Evolutionary conservation across 2,329 filamentous ascomycete genomes (phyloP).

Genomic region (Hymenoscyphus salicellus): DNA sequence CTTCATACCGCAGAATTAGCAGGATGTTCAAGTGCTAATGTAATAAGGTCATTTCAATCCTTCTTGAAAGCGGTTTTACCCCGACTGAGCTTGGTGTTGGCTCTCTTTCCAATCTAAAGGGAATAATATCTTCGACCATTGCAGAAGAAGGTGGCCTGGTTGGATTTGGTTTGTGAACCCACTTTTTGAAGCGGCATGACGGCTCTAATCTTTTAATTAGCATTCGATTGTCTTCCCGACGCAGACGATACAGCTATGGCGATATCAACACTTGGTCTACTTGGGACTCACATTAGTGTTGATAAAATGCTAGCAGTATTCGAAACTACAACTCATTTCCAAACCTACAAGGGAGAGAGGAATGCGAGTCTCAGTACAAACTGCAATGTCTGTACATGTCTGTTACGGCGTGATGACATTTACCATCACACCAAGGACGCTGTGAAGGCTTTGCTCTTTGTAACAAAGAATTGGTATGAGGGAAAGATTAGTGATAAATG

Average conservation of each 20-base stretch:
- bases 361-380: constrained; percentile 9
- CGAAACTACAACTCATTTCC: not conserved
- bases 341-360: constrained; percentile 4
- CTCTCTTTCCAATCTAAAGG: not conserved
- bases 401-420: not conserved
- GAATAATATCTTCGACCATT: not conserved
- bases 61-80: not conserved
- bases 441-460: no score
- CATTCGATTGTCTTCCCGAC: not conserved
- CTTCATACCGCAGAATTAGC: no score
- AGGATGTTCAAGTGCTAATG: not conserved
- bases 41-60: not conserved
- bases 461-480: not conserved
- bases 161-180: not conserved
- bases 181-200: not conserved
- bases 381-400: constrained; percentile 10
- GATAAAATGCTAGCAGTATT: constrained; percentile 2
- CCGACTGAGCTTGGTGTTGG: not conserved
- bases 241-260: constrained; percentile 9
- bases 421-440: no score
- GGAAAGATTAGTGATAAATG: not conserved
- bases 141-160: not conserved
- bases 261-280: not conserved
- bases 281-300: not conserved
- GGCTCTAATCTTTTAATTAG: not conserved